phyloP scores from a whole-genome alignment of 2,329 filamentous ascomycete species.

The Penicillium sp. region DNA sequence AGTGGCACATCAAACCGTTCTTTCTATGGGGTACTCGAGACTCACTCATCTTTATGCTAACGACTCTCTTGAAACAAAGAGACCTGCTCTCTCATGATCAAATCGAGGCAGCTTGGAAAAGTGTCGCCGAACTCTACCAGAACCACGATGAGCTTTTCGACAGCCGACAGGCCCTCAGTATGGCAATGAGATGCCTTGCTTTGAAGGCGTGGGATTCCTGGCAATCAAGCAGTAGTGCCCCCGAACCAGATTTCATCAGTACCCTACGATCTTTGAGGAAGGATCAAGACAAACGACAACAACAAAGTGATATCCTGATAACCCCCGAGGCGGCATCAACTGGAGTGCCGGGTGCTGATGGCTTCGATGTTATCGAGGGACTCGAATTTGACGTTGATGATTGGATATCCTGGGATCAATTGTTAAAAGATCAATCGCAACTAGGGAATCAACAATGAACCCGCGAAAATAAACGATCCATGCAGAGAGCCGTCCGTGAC shows the following conservation, averaged over 20 bases:
- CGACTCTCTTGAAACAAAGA: slow-evolving; percentile 19
- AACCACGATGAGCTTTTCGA: slow-evolving; percentile 25
- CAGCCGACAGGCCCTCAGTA: slow-evolving; percentile 26
- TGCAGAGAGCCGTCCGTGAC: no score
- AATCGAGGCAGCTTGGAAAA: slow-evolving; percentile 8
- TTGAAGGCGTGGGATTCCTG: slow-evolving; percentile 32
- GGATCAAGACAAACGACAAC: neutral
- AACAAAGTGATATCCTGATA: neutral
- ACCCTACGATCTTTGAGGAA: neutral
- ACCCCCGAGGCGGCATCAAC: neutral
- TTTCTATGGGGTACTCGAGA: slow-evolving; percentile 37
- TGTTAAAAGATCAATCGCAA: slow-evolving; percentile 7
- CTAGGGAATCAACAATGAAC: neutral
- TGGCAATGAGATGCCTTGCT: slow-evolving; percentile 28
- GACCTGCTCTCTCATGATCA: slow-evolving; percentile 15
- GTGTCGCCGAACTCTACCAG: slow-evolving; percentile 5
- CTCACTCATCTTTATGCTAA: slow-evolving; percentile 31
- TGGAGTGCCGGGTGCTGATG: neutral
- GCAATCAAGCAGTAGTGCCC: neutral
- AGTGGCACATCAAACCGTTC: slow-evolving; percentile 34
- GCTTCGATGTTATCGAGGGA: neutral
- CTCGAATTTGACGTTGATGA: slow-evolving; percentile 7
- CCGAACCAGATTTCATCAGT: slow-evolving; percentile 5
- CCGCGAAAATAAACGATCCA: neutral
- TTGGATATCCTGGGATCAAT: slow-evolving; percentile 16